Percentiles rank a stretch among this genome's conserved stretches.
Conservation (phyloP, 2,329 filamentous ascomycete genomes). For the Fusarium pseudograminearum region DNA sequence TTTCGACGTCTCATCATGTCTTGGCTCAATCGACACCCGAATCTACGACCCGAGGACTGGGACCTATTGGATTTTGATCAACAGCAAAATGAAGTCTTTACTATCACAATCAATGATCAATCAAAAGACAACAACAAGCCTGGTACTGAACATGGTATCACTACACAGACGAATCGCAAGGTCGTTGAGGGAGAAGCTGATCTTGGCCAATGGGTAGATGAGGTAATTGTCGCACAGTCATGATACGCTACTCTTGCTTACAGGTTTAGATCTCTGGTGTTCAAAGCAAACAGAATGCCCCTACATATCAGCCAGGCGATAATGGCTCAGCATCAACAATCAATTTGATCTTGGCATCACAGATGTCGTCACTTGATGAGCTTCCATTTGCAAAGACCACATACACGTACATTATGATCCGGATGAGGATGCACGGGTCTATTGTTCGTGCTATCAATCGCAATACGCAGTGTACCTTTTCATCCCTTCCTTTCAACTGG, state of each 20-base stretch:
- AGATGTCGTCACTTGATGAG: constrained; percentile 1
- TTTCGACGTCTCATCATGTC: background rate
- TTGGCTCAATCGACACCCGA: background rate
- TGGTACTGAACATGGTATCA: fast-evolving
- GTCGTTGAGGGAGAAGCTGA: background rate
- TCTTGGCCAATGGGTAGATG: background rate
- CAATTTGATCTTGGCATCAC: background rate
- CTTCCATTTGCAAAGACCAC: background rate
- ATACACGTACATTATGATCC: background rate
- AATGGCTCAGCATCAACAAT: background rate
- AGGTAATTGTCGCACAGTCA: background rate
- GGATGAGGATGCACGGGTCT: background rate
- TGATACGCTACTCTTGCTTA: background rate
- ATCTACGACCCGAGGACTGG: background rate
- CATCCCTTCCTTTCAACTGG: background rate
- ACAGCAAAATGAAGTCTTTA: background rate
- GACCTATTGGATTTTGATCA: background rate
- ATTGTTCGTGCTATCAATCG: constrained; percentile 18
- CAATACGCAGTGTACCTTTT: constrained; percentile 1
- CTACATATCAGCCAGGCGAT: background rate
- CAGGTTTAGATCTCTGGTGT: background rate
- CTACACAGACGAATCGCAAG: background rate
- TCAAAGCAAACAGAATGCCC: background rate
- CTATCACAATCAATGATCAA: background rate
- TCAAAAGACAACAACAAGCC: background rate